phyloP scores from a whole-genome alignment of 331 rosid species.

The Rosa hybrid region DNA sequence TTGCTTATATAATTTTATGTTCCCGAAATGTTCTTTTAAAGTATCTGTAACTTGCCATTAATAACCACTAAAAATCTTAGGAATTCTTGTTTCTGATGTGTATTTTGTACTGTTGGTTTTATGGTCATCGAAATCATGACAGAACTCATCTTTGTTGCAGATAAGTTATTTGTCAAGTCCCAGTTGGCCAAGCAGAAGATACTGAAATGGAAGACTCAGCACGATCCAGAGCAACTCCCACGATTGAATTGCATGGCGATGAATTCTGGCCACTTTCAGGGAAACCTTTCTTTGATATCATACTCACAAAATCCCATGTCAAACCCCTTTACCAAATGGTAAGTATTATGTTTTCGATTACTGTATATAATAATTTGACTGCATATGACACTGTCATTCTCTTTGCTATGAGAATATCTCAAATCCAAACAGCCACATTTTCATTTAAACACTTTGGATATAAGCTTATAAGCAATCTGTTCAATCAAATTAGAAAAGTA shows the following conservation, averaged over 20 bases:
- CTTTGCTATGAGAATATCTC: neutral
- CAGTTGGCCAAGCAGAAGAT: neutral
- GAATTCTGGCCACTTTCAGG: neutral
- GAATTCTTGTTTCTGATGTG: neutral
- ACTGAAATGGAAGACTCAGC: neutral
- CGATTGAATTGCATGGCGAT: neutral
- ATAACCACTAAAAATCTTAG: too few species aligned
- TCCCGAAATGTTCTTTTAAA: neutral
- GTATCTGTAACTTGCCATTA: neutral
- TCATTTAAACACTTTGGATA: neutral
- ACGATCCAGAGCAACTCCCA: neutral
- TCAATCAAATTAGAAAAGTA: too few species aligned
- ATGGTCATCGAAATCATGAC: neutral
- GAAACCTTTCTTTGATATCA: neutral
- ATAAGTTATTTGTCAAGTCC: neutral
- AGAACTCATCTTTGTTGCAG: neutral
- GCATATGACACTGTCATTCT: neutral
- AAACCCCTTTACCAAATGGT: neutral
- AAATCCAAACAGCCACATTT: neutral
- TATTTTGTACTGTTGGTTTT: neutral
- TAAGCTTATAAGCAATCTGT: neutral
- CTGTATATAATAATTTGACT: neutral
- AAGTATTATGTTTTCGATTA: neutral
- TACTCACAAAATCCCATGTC: conserved; percentile 1
- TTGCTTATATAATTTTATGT: neutral